These are phyloP conservation scores for Lineolata rhizophorae DNA, from an alignment of 495 filamentous ascomycete species.

Conservation along the genomic window DNA sequence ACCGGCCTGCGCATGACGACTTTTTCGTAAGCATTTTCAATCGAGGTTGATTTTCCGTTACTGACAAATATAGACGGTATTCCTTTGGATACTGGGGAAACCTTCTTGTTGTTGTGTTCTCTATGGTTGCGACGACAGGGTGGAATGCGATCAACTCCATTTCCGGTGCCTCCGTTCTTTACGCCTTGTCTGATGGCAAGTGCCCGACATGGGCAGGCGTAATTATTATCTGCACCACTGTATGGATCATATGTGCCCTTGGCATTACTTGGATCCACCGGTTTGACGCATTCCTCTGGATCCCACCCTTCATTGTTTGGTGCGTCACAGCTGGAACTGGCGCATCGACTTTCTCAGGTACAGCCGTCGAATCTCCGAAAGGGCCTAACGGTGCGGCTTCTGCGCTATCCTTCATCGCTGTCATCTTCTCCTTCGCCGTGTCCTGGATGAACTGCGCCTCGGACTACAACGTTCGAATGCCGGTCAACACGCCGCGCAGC, in stretches of 20 bases:
- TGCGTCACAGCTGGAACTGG: slow-evolving; percentile 20
- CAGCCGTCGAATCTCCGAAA: slow-evolving; percentile 9
- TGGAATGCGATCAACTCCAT: slow-evolving; percentile 12
- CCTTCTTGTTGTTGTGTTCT: slow-evolving; percentile 8
- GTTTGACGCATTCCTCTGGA: slow-evolving; percentile 17
- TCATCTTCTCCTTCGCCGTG: slow-evolving; percentile 9
- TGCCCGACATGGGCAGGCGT: slow-evolving; percentile 8
- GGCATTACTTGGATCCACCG: slow-evolving; percentile 10
- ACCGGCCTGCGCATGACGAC: slow-evolving; percentile 21
- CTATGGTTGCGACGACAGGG: slow-evolving; percentile 9
- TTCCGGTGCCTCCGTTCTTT: slow-evolving; percentile 6
- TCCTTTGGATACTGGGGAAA: slow-evolving; percentile 11
- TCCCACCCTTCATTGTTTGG: slow-evolving; percentile 20
- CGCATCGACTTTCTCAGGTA: slow-evolving; percentile 13
- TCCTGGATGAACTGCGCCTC: slow-evolving; percentile 10
- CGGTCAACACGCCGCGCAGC: slow-evolving; percentile 5
- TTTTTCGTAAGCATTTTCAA: slow-evolving; percentile 14
- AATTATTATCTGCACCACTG: slow-evolving; percentile 9
- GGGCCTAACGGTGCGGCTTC: slow-evolving; percentile 8
- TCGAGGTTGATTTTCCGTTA: background rate
- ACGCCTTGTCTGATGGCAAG: slow-evolving; percentile 7
- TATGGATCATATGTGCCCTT: slow-evolving; percentile 9
- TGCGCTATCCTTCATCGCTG: slow-evolving; percentile 8
- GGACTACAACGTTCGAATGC: slow-evolving; percentile 10
- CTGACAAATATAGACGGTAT: slow-evolving; percentile 3